Conservation (phyloP, 192 early-diverging fungal genomes). For the Podila epicladia region DNA sequence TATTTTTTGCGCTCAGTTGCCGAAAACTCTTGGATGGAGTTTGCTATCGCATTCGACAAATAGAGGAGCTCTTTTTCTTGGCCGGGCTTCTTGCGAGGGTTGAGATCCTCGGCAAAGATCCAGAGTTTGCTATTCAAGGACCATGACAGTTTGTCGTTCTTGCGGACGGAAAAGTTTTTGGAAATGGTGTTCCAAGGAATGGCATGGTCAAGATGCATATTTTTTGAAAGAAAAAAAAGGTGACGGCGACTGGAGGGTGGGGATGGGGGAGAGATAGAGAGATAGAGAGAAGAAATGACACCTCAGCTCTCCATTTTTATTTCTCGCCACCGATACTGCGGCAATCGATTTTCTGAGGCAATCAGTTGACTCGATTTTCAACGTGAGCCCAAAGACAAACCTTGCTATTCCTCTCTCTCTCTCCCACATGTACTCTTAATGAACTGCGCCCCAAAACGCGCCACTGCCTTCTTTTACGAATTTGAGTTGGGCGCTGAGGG, state of each 20-base stretch:
- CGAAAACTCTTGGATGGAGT: slow-evolving; percentile 12
- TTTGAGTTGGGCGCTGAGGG: no score
- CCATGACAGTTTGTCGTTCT: slow-evolving; percentile 5
- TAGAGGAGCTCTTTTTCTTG: slow-evolving; percentile 14
- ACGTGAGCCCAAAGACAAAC: no score
- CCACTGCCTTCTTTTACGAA: no score
- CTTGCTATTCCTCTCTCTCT: no score
- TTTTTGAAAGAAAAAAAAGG: background rate
- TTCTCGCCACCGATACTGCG: slow-evolving; percentile 8
- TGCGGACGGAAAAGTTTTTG: slow-evolving; percentile 11
- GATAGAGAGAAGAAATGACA: background rate
- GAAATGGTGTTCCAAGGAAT: slow-evolving; percentile 19
- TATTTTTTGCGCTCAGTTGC: slow-evolving; percentile 21
- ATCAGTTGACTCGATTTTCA: no score
- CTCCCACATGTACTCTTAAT: no score
- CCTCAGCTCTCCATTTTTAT: background rate
- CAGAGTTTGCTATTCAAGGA: background rate
- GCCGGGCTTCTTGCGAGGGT: slow-evolving; percentile 3
- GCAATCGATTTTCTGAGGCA: background rate
- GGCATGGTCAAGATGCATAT: slow-evolving; percentile 20
- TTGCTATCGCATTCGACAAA: slow-evolving; percentile 16
- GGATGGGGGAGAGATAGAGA: no score
- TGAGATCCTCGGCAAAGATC: background rate
- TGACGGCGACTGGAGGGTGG: no score
- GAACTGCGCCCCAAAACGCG: no score